phyloP scores from a whole-genome alignment of 495 filamentous ascomycete genomes.

The Clavariopsis aquatica region DNA sequence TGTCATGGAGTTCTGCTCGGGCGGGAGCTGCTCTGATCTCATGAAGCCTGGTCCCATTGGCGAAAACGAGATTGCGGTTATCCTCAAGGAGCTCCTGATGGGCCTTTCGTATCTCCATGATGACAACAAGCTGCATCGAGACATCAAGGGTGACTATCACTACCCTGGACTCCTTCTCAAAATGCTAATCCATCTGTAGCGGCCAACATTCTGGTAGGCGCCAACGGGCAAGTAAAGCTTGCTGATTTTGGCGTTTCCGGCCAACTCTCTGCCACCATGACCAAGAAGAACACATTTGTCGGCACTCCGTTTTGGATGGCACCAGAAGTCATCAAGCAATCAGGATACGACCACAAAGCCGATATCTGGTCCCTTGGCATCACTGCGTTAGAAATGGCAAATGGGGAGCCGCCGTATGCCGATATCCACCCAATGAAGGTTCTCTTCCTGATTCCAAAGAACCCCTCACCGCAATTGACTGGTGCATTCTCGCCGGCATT shows the following conservation, averaged over 20 bases:
- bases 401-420: constrained; percentile 91
- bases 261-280: constrained; percentile 98
- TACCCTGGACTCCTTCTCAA: background rate
- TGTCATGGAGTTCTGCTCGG: constrained; percentile 91
- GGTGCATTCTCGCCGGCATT: constrained; percentile 87
- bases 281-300: constrained; percentile 98
- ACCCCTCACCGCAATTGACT: constrained; percentile 76
- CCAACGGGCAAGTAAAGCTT: constrained; percentile 92
- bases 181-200: constrained; percentile 52
- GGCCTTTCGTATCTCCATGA: constrained; percentile 91
- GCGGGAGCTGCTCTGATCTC: constrained; percentile 87
- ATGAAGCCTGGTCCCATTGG: constrained; percentile 90
- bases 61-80: constrained; percentile 93
- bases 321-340: constrained; percentile 97
- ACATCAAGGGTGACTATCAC: constrained; percentile 78
- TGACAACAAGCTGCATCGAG: constrained; percentile 93
- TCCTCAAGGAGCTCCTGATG: constrained; percentile 82
- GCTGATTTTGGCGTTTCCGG: constrained; percentile 98
- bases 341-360: constrained; percentile 96
- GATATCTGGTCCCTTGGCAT: constrained; percentile 99
- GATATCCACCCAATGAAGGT: constrained; percentile 99
- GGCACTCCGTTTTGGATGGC: constrained; percentile 99
- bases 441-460: constrained; percentile 94
- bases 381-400: constrained; percentile 89
- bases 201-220: constrained; percentile 82